phyloP scores from a whole-genome alignment of 106 monocot genomes.

The Narthecium ossifragum region DNA sequence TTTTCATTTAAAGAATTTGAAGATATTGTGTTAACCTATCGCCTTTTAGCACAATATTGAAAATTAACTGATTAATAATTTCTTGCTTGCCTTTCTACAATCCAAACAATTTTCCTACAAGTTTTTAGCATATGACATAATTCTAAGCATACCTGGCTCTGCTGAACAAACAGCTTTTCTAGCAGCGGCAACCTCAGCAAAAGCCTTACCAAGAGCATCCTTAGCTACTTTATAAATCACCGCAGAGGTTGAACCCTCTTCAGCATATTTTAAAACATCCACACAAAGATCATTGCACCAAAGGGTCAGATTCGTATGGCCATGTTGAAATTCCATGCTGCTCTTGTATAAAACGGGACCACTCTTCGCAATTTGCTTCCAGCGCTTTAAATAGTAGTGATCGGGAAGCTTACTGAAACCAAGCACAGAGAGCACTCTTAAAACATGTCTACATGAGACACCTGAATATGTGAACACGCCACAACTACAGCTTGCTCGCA shows the following conservation, averaged over 20 bases:
- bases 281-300: conserved; percentile 13
- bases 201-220: conserved; percentile 11
- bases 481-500: conserved; percentile 12
- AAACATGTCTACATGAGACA: conserved; percentile 12
- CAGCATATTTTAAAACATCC: conserved; percentile 19
- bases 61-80: not conserved
- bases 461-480: conserved; percentile 19
- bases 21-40: no score
- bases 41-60: not conserved
- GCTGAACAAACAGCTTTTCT: conserved; percentile 3
- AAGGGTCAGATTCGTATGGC: not conserved
- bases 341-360: not conserved
- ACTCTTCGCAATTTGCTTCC: conserved; percentile 16
- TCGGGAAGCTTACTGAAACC: conserved; percentile 8
- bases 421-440: conserved; percentile 5
- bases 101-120: no score
- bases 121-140: no score
- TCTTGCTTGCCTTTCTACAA: no score
- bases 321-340: not conserved
- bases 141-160: not conserved
- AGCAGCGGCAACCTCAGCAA: conserved; percentile 18
- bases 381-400: conserved; percentile 10
- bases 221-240: conserved; percentile 10
- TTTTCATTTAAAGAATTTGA: no score
- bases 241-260: conserved; percentile 10